phyloP scores from a whole-genome alignment of 1,284 basidiomycete species.

The Abortiporus biennis region DNA sequence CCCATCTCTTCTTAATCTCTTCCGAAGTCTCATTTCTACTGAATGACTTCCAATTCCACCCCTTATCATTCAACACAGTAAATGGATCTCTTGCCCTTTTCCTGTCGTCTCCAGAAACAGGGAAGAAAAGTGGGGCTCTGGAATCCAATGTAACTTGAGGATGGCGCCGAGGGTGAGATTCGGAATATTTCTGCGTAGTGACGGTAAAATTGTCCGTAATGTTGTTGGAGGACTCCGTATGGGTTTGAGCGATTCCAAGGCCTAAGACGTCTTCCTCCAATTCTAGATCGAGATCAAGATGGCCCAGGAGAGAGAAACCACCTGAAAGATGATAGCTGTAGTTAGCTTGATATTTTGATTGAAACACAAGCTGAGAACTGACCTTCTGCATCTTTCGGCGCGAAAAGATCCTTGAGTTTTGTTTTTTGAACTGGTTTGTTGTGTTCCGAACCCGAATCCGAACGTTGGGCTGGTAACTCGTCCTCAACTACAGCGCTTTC shows the following conservation, averaged over 20 bases:
- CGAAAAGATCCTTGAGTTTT: conserved; percentile 64
- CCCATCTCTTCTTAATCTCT: conserved; percentile 68
- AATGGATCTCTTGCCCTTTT: conserved; percentile 30
- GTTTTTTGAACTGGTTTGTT: conserved; percentile 12
- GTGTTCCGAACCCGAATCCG: background rate
- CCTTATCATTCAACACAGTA: conserved; percentile 35
- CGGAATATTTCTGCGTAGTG: conserved; percentile 6
- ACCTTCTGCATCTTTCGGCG: conserved; percentile 62
- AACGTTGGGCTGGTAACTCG: conserved; percentile 1
- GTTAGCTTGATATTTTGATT: too few relatives aligned
- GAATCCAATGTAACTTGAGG: conserved; percentile 35
- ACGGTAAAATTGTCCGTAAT: background rate
- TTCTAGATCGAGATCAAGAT: conserved; percentile 55
- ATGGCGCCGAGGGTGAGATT: conserved; percentile 10
- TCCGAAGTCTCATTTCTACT: conserved; percentile 49
- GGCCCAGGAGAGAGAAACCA: conserved; percentile 62
- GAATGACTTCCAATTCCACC: conserved; percentile 33
- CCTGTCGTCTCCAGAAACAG: conserved; percentile 24
- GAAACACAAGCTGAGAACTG: conserved; percentile 8
- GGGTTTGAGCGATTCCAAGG: conserved; percentile 5
- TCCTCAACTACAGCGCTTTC: conserved; percentile 17
- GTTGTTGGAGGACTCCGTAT: too few relatives aligned
- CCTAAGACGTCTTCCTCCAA: conserved; percentile 45
- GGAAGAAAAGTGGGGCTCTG: conserved; percentile 60
- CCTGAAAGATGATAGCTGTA: conserved; percentile 17